A percentile compares a stretch with the other conserved stretches of the same genome.
phyloP scores from a whole-genome alignment of 768 basidiomycete genomes.

The Panaeolus papilionaceus region DNA sequence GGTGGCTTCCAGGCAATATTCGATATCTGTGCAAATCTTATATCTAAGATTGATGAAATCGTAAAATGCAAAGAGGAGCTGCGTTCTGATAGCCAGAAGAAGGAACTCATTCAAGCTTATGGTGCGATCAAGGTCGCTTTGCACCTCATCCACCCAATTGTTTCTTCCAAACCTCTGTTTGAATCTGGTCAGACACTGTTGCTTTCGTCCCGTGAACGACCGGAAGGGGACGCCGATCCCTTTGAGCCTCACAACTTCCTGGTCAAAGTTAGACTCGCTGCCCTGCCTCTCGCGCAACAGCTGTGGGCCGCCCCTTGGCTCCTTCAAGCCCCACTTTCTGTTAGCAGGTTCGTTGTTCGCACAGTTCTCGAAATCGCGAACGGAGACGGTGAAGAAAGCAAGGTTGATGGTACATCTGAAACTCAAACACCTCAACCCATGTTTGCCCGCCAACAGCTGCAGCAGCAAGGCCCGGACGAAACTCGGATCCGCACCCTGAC shows the following conservation, averaged over 20 bases:
- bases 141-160: constrained; percentile 75
- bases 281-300: constrained; percentile 67
- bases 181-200: constrained; percentile 86
- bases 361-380: constrained; percentile 82
- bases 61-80: constrained; percentile 57
- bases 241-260: constrained; percentile 91
- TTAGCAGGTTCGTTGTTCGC: constrained; percentile 78
- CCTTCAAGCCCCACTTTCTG: constrained; percentile 69
- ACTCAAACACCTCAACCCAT: constrained; percentile 31
- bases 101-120: constrained; percentile 78
- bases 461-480: constrained; percentile 65
- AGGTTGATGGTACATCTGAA: constrained; percentile 49
- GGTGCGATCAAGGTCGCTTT: constrained; percentile 84
- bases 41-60: constrained; percentile 61
- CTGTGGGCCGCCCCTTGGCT: constrained; percentile 92
- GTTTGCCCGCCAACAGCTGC: constrained; percentile 30
- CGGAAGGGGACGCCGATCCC: constrained; percentile 76
- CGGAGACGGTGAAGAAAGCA: constrained; percentile 79
- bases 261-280: constrained; percentile 74
- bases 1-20: constrained; percentile 78
- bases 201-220: constrained; percentile 77
- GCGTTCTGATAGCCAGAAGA: constrained; percentile 60
- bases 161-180: constrained; percentile 80
- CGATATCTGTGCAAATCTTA: constrained; percentile 58
- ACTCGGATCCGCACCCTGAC: constrained; percentile 80